Base-by-base conservation (phyloP, 2,329 filamentous ascomycete species). In the Bipolaris oryzae region DNA sequence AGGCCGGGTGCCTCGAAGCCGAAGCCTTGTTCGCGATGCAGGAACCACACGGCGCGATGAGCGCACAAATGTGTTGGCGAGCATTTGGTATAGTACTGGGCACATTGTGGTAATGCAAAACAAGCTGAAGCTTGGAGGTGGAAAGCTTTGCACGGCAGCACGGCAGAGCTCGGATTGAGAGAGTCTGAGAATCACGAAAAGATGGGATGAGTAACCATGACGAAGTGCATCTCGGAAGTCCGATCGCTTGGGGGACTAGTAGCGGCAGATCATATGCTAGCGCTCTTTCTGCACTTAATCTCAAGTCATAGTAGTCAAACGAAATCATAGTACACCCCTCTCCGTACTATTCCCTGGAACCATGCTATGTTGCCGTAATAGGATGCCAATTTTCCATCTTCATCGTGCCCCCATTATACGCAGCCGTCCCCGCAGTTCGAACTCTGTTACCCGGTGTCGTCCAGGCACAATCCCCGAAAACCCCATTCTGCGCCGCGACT, bases 1-100 rank as follows among this genome's bases (percentile, higher is more conserved):
- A 41, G 46, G 38, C 61, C 73, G 60, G 50, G 67, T 56, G 34
- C 62, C 68, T 56, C 65, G 60, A 1, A 73, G 64, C 18, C 58
- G 59, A 6, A 71, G 62, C 42, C 55, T 57, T 38, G 56, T 57
- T 41, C 42, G 62, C 31, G 53, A 31, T 3, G 50, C 31, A 4
- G 62, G 39, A 1, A 57, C 58, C 28, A 66, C 23, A 39, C 61
- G 58, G 44, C 62, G 64, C 58, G 61, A 53, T 21, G 66, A 66
- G 35, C 62, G 67, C 50, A 60, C 45, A 6, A 69, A 49, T 13
- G 58, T 57, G 37, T 47, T 63, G n/a, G 61, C 58, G 6, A 72
- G 39, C 64, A 74, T 72, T 28, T 57, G 53, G 23, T 57, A 62
- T 6, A 57, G 41, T 5, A 58, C 55, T 7, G 58, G 58, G 58